phyloP scores from a whole-genome alignment of 2,329 filamentous ascomycete genomes.

The Phaeophleospora eucalypticola region DNA sequence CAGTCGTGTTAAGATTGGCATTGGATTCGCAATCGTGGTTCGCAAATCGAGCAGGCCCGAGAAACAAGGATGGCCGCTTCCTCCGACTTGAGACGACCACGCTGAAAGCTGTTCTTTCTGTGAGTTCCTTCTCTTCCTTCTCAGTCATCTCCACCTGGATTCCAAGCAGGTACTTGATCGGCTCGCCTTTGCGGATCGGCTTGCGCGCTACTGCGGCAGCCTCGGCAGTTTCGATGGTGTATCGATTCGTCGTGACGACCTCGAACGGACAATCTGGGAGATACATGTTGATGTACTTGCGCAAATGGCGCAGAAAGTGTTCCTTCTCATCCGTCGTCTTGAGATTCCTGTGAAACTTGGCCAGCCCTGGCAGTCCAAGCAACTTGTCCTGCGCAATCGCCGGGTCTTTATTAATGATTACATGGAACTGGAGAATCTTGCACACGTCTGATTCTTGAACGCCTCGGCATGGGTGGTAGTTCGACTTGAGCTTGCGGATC shows the following conservation, averaged over 20 bases:
- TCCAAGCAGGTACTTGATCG: slow-evolving; percentile 84
- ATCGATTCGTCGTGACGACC: slow-evolving; percentile 88
- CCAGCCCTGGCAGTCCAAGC: slow-evolving; percentile 67
- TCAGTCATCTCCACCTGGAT: slow-evolving; percentile 90
- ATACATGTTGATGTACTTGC: slow-evolving; percentile 90
- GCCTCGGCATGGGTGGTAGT: slow-evolving; percentile 82
- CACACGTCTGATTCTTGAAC: slow-evolving; percentile 63
- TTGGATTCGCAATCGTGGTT: slow-evolving; percentile 97
- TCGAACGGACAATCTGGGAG: slow-evolving; percentile 92
- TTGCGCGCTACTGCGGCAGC: slow-evolving; percentile 79
- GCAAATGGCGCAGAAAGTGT: slow-evolving; percentile 79
- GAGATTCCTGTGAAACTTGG: slow-evolving; percentile 64
- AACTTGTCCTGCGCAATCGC: slow-evolving; percentile 67
- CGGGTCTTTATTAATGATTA: slow-evolving; percentile 71
- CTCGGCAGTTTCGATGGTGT: slow-evolving; percentile 86
- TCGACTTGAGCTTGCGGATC: slow-evolving; percentile 84
- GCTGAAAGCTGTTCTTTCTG: slow-evolving; percentile 89
- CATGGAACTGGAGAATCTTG: slow-evolving; percentile 57
- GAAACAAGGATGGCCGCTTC: slow-evolving; percentile 85
- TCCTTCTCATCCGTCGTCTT: slow-evolving; percentile 71
- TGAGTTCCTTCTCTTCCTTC: slow-evolving; percentile 81
- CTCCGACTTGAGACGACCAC: slow-evolving; percentile 91
- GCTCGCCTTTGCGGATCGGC: slow-evolving; percentile 74
- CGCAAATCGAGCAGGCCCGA: slow-evolving; percentile 91
- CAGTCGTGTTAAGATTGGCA: slow-evolving; percentile 77